A percentile compares a stretch with the other conserved stretches of the same genome.
phyloP scores from a whole-genome alignment of 1,284 basidiomycete species.

The Sporisorium sorghi region DNA sequence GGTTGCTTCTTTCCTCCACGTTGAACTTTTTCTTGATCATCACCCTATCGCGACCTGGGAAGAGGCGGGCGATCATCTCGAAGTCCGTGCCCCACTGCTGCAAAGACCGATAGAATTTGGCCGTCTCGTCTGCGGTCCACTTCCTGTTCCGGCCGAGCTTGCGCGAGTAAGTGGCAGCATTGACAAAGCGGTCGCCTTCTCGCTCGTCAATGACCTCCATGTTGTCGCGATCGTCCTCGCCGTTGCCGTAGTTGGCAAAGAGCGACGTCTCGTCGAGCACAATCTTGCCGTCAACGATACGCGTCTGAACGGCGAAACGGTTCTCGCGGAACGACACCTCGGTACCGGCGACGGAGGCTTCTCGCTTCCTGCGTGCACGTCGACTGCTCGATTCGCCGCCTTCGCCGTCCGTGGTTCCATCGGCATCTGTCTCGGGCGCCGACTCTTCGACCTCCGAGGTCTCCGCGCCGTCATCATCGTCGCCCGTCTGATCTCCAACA shows the following conservation, averaged over 20 bases:
- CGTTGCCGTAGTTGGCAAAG: slow-evolving; percentile 64
- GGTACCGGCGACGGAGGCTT: slow-evolving; percentile 35
- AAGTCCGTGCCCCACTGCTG: slow-evolving; percentile 91
- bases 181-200: slow-evolving; percentile 77
- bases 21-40: slow-evolving; percentile 92
- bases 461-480: slow-evolving; percentile 13
- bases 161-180: slow-evolving; percentile 83
- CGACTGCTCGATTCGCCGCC: slow-evolving; percentile 13
- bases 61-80: slow-evolving; percentile 85
- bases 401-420: slow-evolving; percentile 35
- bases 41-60: slow-evolving; percentile 85
- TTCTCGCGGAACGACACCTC: slow-evolving; percentile 62
- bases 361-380: slow-evolving; percentile 25
- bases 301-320: slow-evolving; percentile 66
- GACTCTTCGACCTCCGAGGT: slow-evolving; percentile 19
- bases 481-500: slow-evolving; percentile 26
- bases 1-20: slow-evolving; percentile 83
- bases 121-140: slow-evolving; percentile 87
- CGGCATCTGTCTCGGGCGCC: slow-evolving; percentile 42
- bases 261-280: slow-evolving; percentile 69
- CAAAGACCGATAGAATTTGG: slow-evolving; percentile 83
- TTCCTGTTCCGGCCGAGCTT: slow-evolving; percentile 75
- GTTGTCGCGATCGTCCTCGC: slow-evolving; percentile 73
- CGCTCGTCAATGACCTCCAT: slow-evolving; percentile 86
- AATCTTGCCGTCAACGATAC: slow-evolving; percentile 69